These are phyloP conservation scores for Cylindrodendrum hubeiense DNA, from an alignment of 2,329 filamentous ascomycete genomes.

Conservation along the genomic window DNA sequence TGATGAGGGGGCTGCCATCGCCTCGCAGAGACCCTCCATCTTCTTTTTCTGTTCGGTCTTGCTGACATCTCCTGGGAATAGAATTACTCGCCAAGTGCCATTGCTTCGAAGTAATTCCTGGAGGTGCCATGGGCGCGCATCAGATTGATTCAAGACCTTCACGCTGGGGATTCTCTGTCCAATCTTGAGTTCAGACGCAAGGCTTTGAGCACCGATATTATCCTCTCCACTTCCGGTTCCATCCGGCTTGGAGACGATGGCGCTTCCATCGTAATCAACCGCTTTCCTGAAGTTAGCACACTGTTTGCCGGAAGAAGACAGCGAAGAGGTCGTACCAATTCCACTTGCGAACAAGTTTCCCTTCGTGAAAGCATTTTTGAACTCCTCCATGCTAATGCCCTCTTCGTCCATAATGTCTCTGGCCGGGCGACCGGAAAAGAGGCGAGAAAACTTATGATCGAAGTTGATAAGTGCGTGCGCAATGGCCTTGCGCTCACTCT, in stretches of 20 bases:
- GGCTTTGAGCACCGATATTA: background rate
- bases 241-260: constrained; percentile 28
- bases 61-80: constrained; percentile 72
- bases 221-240: background rate
- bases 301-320: no score
- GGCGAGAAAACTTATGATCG: constrained; percentile 67
- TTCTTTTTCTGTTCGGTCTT: constrained; percentile 49
- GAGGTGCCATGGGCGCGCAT: constrained; percentile 69
- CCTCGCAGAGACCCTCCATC: constrained; percentile 12
- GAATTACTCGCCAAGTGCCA: constrained; percentile 68
- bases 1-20: constrained; percentile 53
- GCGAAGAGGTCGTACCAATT: constrained; percentile 9
- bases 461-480: constrained; percentile 76
- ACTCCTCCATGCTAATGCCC: constrained; percentile 72
- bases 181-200: constrained; percentile 27
- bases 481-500: constrained; percentile 66
- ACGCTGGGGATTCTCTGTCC: constrained; percentile 72
- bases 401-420: constrained; percentile 72
- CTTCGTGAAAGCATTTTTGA: constrained; percentile 73
- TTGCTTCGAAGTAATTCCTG: constrained; percentile 67
- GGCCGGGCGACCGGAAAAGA: constrained; percentile 64
- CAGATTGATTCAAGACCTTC: constrained; percentile 70
- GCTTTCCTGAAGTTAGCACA: constrained; percentile 9
- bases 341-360: constrained; percentile 55
- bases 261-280: constrained; percentile 34